Base-by-base conservation (phyloP, 768 basidiomycete species). In the Leccinum barrowsii region DNA sequence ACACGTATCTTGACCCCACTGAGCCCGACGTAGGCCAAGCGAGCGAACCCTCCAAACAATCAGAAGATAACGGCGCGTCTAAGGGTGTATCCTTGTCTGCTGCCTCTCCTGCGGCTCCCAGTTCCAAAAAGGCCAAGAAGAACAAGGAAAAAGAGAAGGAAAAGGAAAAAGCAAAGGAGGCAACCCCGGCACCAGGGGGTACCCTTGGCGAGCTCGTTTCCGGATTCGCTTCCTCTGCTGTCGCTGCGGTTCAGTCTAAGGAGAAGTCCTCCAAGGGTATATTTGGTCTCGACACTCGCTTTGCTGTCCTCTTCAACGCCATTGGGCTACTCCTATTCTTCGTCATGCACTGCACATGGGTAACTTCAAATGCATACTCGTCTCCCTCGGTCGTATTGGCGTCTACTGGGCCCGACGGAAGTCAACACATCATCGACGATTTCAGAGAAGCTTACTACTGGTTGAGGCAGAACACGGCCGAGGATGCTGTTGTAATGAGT, bases 381-480 rank as follows among this genome's bases (percentile, higher is more conserved):
- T 98, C 95, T 0, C 97, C 97, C 0, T 98, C 95, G 26, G 97
- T 98, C 60, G 96, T 99, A 5, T 79, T 98, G 58, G 85, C 95
- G 0, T 92, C 92, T 5, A 75, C 77, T 1, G 83, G 81, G 56
- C 77, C 82, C 1, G 96, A 98, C 67, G 97, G 97, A 19, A 87
- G 84, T 57, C 89, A 92, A 69, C 86, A 94, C 72, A 91, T 98
- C 67, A 98, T 99, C 67, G 97, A 99, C 68, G 97, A 99, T 73
- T 99, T 98, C 86, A 83, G 97, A 58, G 97, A 98, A 77, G 97
- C 97, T 12, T 98, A 99, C 73, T 98, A 98, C 70, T 99, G 97
- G 97, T 74, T 99, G 50, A 82, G 97, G 54, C 90, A 95, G 76
- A 99, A 98, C 76, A 99, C 97, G 2, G 82, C 89, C 5, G 79